Conservation (phyloP, 345 rosid genomes). For the Turnera subulata region DNA sequence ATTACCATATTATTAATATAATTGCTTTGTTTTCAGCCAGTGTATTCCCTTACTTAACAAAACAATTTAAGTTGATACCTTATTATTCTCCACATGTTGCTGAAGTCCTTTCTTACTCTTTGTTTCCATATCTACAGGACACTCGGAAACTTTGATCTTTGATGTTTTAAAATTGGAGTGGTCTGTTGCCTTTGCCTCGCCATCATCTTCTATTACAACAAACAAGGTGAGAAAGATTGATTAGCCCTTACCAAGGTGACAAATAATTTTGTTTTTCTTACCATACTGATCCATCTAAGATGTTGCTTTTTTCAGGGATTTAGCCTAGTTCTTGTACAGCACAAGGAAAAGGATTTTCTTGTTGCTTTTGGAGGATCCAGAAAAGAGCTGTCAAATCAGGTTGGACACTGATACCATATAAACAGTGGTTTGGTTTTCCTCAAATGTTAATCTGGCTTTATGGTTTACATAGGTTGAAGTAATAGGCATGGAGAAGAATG, state of each 20-base stretch:
- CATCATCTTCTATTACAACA: constrained; percentile 64
- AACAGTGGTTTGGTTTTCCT: background rate
- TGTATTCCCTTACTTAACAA: too few species aligned
- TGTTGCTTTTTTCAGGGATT: constrained; percentile 58
- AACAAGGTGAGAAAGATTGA: constrained; percentile 60
- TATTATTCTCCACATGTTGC: too few species aligned
- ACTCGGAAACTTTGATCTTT: constrained; percentile 73
- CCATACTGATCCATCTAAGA: background rate
- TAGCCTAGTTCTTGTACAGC: constrained; percentile 78
- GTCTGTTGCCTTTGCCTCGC: constrained; percentile 69
- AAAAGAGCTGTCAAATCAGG: constrained; percentile 94
- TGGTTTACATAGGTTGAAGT: constrained; percentile 62
- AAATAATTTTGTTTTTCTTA: too few species aligned
- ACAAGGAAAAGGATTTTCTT: constrained; percentile 85
- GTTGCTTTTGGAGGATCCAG: constrained; percentile 88
- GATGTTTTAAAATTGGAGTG: constrained; percentile 77
- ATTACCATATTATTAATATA: background rate
- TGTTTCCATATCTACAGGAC: constrained; percentile 48
- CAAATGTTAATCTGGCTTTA: constrained; percentile 1
- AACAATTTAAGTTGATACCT: too few species aligned
- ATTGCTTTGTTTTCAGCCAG: too few species aligned
- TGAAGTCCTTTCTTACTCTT: constrained; percentile 1
- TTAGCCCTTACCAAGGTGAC: too few species aligned
- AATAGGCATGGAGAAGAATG: constrained; percentile 65
- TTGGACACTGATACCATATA: constrained; percentile 22